These are phyloP conservation scores for Suhomyces bolitotheri DNA, from an alignment of 1,139 yeast genomes.

Conservation along the genomic window DNA sequence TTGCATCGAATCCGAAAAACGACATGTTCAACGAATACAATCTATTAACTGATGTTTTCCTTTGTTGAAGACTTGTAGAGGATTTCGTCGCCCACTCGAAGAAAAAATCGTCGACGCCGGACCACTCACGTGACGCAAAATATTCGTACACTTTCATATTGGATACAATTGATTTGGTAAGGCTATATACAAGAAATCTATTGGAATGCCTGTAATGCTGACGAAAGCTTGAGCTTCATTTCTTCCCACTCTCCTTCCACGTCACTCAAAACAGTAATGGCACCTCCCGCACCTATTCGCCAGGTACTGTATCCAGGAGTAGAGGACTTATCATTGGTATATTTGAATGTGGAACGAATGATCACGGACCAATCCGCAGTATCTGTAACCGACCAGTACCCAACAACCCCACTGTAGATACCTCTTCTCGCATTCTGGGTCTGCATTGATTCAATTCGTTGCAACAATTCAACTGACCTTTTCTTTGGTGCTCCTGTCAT, in stretches of 20 bases:
- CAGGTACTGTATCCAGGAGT: slow-evolving; percentile 44
- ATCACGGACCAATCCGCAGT: slow-evolving; percentile 96
- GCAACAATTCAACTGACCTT: slow-evolving; percentile 82
- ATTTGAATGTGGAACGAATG: slow-evolving; percentile 79
- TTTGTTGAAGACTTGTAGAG: not conserved
- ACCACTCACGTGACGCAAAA: slow-evolving; percentile 8
- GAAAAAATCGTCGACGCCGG: slow-evolving; percentile 11
- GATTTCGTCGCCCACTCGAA: slow-evolving; percentile 6
- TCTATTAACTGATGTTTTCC: no score
- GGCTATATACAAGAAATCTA: slow-evolving; percentile 8
- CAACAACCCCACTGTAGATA: slow-evolving; percentile 90
- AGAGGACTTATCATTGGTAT: slow-evolving; percentile 49
- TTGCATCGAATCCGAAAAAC: slow-evolving; percentile 57
- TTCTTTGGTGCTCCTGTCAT: slow-evolving; percentile 99
- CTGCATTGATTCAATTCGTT: slow-evolving; percentile 46
- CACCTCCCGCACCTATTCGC: slow-evolving; percentile 99
- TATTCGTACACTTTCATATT: no score
- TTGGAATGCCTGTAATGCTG: slow-evolving; percentile 69
- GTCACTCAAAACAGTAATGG: slow-evolving; percentile 86
- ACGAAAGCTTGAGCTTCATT: slow-evolving; percentile 75
- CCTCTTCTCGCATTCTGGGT: slow-evolving; percentile 64
- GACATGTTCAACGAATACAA: slow-evolving; percentile 46
- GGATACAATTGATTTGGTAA: no score
- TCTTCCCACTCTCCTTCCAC: slow-evolving; percentile 88
- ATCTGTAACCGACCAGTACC: slow-evolving; percentile 90